Evolutionary conservation across 257 asterid species (phyloP).

Genomic region (Ilex aquifolium): DNA sequence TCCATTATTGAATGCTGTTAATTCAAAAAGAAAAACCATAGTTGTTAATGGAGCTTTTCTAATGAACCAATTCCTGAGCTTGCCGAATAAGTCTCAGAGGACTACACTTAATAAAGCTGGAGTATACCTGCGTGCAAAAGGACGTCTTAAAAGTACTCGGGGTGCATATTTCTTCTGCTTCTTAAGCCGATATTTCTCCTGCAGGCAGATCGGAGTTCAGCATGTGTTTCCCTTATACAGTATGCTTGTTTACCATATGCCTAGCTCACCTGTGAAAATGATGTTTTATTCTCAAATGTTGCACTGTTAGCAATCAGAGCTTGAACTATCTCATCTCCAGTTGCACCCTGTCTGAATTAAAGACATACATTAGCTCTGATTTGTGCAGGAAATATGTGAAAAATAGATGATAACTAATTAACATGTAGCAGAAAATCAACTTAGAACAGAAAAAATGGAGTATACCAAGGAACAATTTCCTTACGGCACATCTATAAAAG

Average conservation of each 20-base stretch:
- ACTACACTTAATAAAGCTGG: not conserved
- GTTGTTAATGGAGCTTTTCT: too few species aligned
- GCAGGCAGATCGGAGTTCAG: slow-evolving; percentile 27
- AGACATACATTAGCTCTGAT: slow-evolving; percentile 3
- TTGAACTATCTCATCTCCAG: slow-evolving; percentile 78
- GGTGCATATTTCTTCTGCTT: slow-evolving; percentile 98
- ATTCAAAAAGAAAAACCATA: too few species aligned
- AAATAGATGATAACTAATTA: not conserved
- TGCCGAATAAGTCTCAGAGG: too few species aligned
- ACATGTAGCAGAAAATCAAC: too few species aligned
- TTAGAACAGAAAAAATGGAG: too few species aligned
- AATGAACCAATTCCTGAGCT: too few species aligned
- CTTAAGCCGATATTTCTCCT: slow-evolving; percentile 92
- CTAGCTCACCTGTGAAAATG: slow-evolving; percentile 71
- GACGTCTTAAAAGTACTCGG: slow-evolving; percentile 82
- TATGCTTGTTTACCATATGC: not conserved
- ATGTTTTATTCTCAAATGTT: slow-evolving; percentile 90
- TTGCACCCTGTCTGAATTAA: slow-evolving; percentile 65
- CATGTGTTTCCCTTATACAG: slow-evolving; percentile 9
- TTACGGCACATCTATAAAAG: too few species aligned
- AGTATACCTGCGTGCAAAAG: slow-evolving; percentile 74
- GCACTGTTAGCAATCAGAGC: slow-evolving; percentile 92
- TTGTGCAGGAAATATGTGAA: not conserved
- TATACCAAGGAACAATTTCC: too few species aligned
- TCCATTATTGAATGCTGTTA: not conserved